Conservation (phyloP, 2,329 filamentous ascomycete species). For the Colletotrichum agaves region DNA sequence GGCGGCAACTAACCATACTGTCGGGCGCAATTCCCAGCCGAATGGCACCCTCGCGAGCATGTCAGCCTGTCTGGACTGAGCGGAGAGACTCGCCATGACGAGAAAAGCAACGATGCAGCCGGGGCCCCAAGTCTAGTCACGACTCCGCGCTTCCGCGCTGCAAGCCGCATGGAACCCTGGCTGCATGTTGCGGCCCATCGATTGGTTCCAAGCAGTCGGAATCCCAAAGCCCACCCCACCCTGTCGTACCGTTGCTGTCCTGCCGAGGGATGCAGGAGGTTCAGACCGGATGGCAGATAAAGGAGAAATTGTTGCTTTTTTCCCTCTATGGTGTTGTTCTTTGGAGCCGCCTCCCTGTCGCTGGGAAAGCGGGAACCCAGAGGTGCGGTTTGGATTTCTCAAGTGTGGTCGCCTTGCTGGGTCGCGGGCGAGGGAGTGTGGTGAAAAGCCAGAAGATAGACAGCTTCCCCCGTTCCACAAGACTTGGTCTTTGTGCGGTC, state of each 20-base stretch:
- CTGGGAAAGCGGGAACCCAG: slow-evolving; percentile 27
- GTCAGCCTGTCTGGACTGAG: background rate
- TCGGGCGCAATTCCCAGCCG: slow-evolving; percentile 17
- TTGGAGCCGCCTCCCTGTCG: slow-evolving; percentile 11
- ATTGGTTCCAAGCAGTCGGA: slow-evolving; percentile 29
- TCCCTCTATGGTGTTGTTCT: background rate
- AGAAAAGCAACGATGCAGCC: slow-evolving; percentile 23
- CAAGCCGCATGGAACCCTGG: slow-evolving; percentile 14
- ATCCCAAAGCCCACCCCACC: slow-evolving; percentile 6
- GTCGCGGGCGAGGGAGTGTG: slow-evolving; percentile 5
- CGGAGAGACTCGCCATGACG: background rate
- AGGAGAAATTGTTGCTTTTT: slow-evolving; percentile 13
- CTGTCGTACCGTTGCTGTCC: slow-evolving; percentile 22
- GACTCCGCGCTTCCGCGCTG: slow-evolving; percentile 17
- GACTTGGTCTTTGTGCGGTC: background rate
- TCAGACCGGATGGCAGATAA: slow-evolving; percentile 18
- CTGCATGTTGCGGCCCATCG: background rate
- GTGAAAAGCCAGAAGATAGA: slow-evolving; percentile 4
- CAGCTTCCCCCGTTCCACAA: background rate
- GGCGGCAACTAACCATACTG: slow-evolving; percentile 3
- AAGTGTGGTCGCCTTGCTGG: slow-evolving; percentile 20
- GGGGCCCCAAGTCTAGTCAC: slow-evolving; percentile 4
- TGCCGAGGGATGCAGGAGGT: slow-evolving; percentile 25
- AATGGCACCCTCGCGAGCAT: slow-evolving; percentile 11
- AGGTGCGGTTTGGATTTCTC: slow-evolving; percentile 18